Evolutionary conservation across 2,329 filamentous ascomycete genomes (phyloP), one percentile per base, ranked within the genome.

Genomic region (Onygenales sp.): DNA sequence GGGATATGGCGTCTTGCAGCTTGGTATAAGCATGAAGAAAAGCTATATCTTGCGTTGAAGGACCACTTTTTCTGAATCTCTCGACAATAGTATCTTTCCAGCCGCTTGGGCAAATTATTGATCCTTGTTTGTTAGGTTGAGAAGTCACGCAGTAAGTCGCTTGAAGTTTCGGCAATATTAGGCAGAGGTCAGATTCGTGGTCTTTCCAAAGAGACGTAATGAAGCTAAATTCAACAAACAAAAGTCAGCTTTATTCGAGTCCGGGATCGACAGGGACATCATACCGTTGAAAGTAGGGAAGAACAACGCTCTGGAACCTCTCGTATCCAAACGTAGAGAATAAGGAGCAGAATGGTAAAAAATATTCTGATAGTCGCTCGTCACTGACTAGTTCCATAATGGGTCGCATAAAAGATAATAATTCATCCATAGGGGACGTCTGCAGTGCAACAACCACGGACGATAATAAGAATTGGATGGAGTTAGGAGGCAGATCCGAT

Each of bases 301-400:
- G 76, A 34, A 95, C 78, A n/a, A 96, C 74, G 58, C 82, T 84
- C 52, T 83, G 80, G 64, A 97, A 98, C 40, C 87, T 80, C 51
- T 85, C 80, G 1, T 78, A 66, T 45, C 90, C 84, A 37, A 94
- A 75, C 52, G 88, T 80, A 0, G 88, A 85, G 60, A 93, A 84
- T 51, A 88, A 84, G 11, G 85, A 85, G 69, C 89, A 96, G 68
- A 97, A 95, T 0, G 84, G 79, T 43, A 97, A 78, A 66, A 95
- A 97, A 74, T 84, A 85, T 50, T 71, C 71, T 62, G 85, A 81
- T 62, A 91, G 78, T 1, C 78, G 77, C 44, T 86, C 82, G 50
- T 79, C 79, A 3, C 81, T 83, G 47, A 95, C 72, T 3, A 74
- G 73, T 36, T 85, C 81, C 65, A 82, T 80, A 45, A 95, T 76